A percentile compares a stretch with the other conserved stretches of the same genome.
Evolutionary conservation across 2,329 filamentous ascomycete species (phyloP).

Genomic region (Penicillium sp.): DNA sequence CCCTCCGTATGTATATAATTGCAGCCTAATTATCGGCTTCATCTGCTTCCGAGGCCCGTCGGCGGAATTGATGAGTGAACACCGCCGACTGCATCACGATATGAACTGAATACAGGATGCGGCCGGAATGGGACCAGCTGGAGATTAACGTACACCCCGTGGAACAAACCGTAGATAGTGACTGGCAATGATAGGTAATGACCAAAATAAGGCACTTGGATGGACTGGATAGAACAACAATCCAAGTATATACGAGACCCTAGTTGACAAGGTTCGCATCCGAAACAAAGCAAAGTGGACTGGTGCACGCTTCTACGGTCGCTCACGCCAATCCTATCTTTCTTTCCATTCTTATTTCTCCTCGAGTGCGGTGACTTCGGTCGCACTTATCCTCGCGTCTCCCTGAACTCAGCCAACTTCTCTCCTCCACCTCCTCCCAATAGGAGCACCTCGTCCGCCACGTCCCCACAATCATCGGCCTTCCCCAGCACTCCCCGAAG

Average conservation of each 20-base stretch:
- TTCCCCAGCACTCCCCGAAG: conserved; percentile 6
- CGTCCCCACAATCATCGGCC: conserved; percentile 11
- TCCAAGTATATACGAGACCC: background rate
- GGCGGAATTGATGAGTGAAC: background rate
- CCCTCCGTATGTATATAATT: background rate
- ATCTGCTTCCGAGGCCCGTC: conserved; percentile 1
- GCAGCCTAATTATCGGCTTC: background rate
- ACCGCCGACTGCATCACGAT: background rate
- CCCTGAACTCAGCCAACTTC: no score
- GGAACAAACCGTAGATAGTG: background rate
- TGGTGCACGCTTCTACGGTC: background rate
- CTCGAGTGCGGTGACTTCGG: background rate
- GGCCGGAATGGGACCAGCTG: background rate
- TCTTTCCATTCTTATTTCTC: background rate
- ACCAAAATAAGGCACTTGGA: background rate
- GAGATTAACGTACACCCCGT: conserved; percentile 1
- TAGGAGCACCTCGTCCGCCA: background rate
- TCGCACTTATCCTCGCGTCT: background rate
- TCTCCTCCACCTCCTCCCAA: conserved; percentile 3
- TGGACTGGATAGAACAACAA: background rate
- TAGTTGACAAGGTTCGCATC: conserved; percentile 4
- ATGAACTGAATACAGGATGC: background rate
- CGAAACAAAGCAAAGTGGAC: background rate
- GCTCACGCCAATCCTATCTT: background rate
- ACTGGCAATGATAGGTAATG: background rate